A percentile compares a stretch with the other conserved stretches of the same genome.
phyloP scores from a whole-genome alignment of 495 filamentous ascomycete species.

The Sabuloglossum arenarium region DNA sequence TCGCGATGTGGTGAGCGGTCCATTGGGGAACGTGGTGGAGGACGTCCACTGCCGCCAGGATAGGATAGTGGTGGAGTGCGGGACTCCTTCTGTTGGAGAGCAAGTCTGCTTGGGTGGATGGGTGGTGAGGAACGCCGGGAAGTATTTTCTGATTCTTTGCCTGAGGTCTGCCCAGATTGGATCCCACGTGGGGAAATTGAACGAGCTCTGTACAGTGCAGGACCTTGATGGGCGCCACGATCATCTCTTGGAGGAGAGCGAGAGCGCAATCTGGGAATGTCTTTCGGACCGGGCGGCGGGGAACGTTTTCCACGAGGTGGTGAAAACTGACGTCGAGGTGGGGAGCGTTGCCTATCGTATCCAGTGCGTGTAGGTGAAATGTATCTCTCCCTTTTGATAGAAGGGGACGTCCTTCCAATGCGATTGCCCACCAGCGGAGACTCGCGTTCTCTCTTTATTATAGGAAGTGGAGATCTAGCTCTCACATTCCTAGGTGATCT shows the following conservation, averaged over 20 bases:
- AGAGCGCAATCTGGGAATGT: constrained; percentile 15
- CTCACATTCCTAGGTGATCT: constrained; percentile 11
- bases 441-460: constrained; percentile 17
- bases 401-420: constrained; percentile 12
- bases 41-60: neutral
- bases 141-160: constrained; percentile 14
- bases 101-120: constrained; percentile 17
- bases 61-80: neutral
- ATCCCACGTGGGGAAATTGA: constrained; percentile 15
- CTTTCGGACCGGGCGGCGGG: neutral
- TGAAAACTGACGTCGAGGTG: constrained; percentile 1
- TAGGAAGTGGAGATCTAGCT: constrained; percentile 17
- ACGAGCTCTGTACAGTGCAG: constrained; percentile 15
- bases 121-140: constrained; percentile 21
- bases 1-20: neutral
- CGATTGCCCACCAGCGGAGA: constrained; percentile 14
- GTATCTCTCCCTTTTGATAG: constrained; percentile 16
- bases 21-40: neutral
- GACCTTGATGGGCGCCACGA: constrained; percentile 13
- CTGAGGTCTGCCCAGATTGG: constrained; percentile 11
- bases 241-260: constrained; percentile 15
- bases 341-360: constrained; percentile 10
- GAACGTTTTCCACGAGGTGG: constrained; percentile 2
- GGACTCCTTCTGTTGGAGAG: constrained; percentile 3
- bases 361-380: constrained; percentile 12